Evolutionary conservation across 805 yeast species (phyloP), one percentile per base, ranked within the genome.

Genomic region (Saccharomyces mikatae): DNA sequence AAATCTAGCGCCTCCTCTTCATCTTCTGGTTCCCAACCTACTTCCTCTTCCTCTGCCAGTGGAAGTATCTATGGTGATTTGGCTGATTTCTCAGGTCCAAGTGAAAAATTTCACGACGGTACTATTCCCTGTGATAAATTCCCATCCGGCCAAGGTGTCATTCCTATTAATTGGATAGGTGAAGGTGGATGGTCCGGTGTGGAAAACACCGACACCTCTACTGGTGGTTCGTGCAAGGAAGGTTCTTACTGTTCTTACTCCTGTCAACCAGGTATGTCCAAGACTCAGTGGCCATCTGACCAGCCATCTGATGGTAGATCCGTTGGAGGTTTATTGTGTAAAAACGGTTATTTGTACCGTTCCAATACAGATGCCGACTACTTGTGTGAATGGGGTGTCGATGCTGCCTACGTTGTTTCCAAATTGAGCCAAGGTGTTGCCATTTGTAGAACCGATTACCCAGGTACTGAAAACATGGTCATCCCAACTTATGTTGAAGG

Each of bases 391-490:
- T 88, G 96, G 95, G 98, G 97, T 71, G 73, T 70, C 46, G 77
- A 82, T 53, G 72, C 85, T 54, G 96, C 96, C 52, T 70, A 73
- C 52, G 92, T 87, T 63, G 87, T 78, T 58, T 81, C 83, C 65
- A 78, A 87, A 67, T 74, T 90, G 58, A 67, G 71, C 60, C 69
- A 84, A 59, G 79, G 78, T 54, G 92, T 92, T 66, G 92, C 98
- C 56, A 77, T 94, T 69, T 94, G 99, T 81, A 87, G 97, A 80
- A 92, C 99, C 61, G 99, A 92, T 73, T 92, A 92, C 82, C 99
- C 99, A 69, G 99, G 99, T 78, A 86, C 97, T 62, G 99, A 92
- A 79, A 90, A 91, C 82, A 94, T 92, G 98, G 95, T 84, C 63
- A 80, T 92, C 59, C 98, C 99, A 73, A 90, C 97, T 57, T 76